Conservation (phyloP, 2,329 filamentous ascomycete species). For the Aspergillus texensis region DNA sequence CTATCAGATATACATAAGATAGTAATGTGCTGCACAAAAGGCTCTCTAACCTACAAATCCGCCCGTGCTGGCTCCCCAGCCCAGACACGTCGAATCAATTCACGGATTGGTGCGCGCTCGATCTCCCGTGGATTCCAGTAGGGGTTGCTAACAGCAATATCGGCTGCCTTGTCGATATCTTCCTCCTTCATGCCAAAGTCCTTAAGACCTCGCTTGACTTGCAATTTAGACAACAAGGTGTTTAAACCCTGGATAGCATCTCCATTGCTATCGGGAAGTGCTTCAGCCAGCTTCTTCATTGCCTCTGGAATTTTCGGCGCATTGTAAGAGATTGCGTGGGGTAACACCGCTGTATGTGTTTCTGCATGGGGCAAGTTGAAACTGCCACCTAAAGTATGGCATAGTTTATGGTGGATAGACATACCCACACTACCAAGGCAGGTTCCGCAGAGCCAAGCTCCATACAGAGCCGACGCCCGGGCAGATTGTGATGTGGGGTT, state of each 20-base stretch:
- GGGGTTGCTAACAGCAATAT: constrained; percentile 60
- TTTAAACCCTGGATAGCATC: constrained; percentile 63
- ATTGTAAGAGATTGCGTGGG: constrained; percentile 66
- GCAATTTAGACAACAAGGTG: constrained; percentile 55
- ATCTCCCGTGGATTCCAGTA: constrained; percentile 63
- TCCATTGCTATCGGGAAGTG: constrained; percentile 59
- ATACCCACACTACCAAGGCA: constrained; percentile 64
- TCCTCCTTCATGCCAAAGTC: constrained; percentile 62
- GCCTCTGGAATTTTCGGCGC: constrained; percentile 56
- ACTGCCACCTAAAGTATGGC: constrained; percentile 65
- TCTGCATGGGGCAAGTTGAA: constrained; percentile 68
- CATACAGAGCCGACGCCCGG: constrained; percentile 59
- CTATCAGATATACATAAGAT: neutral
- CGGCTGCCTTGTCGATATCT: constrained; percentile 62
- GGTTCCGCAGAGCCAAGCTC: constrained; percentile 66
- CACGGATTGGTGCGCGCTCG: constrained; percentile 55
- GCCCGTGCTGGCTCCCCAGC: constrained; percentile 60
- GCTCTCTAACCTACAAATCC: constrained; percentile 46
- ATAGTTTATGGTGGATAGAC: constrained; percentile 69
- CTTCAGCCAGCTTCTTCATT: constrained; percentile 57
- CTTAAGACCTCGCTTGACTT: constrained; percentile 57
- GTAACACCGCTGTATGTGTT: constrained; percentile 65
- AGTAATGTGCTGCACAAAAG: neutral
- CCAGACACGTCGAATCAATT: constrained; percentile 63
- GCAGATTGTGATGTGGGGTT: constrained; percentile 50